phyloP scores from a whole-genome alignment of 176 grass and related monocot genomes.

The Eremochloa ophiuroides region DNA sequence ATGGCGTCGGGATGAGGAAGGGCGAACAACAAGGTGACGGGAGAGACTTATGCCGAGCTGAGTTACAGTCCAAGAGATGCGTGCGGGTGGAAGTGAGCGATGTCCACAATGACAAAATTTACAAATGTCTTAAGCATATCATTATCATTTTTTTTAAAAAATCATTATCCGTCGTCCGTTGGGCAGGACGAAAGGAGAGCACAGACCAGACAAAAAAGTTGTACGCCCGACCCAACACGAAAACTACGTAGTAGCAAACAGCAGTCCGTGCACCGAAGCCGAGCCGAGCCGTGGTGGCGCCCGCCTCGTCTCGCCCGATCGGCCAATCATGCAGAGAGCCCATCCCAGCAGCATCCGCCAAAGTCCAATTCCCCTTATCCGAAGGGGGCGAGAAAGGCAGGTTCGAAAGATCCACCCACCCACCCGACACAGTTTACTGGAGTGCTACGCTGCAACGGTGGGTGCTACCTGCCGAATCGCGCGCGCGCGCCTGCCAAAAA shows the following conservation, averaged over 20 bases:
- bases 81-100: too few species aligned
- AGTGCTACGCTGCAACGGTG: too few species aligned
- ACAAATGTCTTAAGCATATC: too few species aligned
- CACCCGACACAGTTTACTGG: slow-evolving; percentile 19
- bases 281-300: neutral
- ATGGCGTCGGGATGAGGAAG: too few species aligned
- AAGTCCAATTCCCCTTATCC: slow-evolving; percentile 25
- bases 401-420: slow-evolving; percentile 29
- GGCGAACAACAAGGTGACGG: too few species aligned
- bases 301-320: neutral
- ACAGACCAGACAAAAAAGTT: neutral
- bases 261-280: neutral
- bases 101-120: too few species aligned
- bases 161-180: neutral
- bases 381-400: neutral
- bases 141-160: too few species aligned
- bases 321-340: neutral
- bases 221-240: neutral
- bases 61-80: too few species aligned
- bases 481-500: neutral
- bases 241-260: neutral
- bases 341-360: neutral
- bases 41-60: too few species aligned
- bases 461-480: neutral
- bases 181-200: too few species aligned